Evolutionary conservation across 345 rosid species (phyloP), one percentile per base, ranked within the genome.

Genomic region (Conringia planisiliqua): DNA sequence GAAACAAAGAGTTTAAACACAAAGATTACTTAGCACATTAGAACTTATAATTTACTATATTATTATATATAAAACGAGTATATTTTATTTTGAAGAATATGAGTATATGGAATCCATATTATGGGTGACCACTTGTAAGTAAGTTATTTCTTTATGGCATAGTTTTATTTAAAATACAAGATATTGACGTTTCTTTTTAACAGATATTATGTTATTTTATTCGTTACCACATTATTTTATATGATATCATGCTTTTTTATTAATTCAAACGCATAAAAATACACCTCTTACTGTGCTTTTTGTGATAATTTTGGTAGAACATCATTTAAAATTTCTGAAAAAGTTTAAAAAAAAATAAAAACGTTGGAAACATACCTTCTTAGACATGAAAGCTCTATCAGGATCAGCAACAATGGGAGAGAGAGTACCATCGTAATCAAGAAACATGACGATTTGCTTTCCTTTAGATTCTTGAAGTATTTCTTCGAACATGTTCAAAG

Each of bases 341-440:
- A 16, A 2, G 2, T 16, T 32, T n/a, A 0, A 1, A 44, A 39
- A 54, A 13, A 30, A 30, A 29, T 10, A 20, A 32, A 35, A n/a
- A n/a, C n/a, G n/a, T 30, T 32, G 10, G 44, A 36, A 32, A 68
- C 42, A 1, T 70, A 93, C 98, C 89, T 88, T 87, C 20, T 48
- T 80, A 32, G 97, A 81, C 92, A 93, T 91, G 87, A 85, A 85
- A 63, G 98, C 97, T 70, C 75, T 80, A 69, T 93, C 98, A 22
- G 98, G 98, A 74, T 93, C 92, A 71, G 82, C 91, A 26, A 93
- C 98, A 51, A 93, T 93, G 35, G 97, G 96, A 4, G 97, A 87
- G 16, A 93, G 90, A 6, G 98, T 93, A 10, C 98, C 98, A 58
- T 91, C 97, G 39, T 93, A 93, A 82, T 93, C 97, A 30, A 93